These are phyloP conservation scores for Macrophomina pseudophaseolina DNA, from an alignment of 2,329 filamentous ascomycete species.

Conservation along the genomic window DNA sequence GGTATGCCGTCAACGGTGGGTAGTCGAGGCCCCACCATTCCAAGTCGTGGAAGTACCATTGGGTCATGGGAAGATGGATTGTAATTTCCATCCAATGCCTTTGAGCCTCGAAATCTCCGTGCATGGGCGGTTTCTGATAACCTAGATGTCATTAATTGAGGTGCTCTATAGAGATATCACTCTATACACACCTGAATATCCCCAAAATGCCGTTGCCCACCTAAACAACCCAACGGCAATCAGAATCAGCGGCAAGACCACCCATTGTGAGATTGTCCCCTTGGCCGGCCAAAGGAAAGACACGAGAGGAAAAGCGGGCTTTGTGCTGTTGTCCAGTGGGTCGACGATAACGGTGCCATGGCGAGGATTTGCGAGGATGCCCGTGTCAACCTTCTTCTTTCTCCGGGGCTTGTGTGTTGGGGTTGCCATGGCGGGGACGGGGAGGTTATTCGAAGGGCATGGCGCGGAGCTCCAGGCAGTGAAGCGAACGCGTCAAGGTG, in stretches of 20 bases:
- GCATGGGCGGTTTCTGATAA: slow-evolving; percentile 82
- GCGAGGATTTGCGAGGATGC: slow-evolving; percentile 44
- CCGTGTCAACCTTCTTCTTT: slow-evolving; percentile 49
- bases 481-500: slow-evolving; percentile 14
- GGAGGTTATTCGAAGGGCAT: slow-evolving; percentile 32
- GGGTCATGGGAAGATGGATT: slow-evolving; percentile 81
- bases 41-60: slow-evolving; percentile 98
- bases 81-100: slow-evolving; percentile 99
- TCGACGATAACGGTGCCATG: slow-evolving; percentile 48
- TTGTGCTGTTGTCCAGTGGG: slow-evolving; percentile 50
- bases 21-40: slow-evolving; percentile 99
- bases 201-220: slow-evolving; percentile 92
- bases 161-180: neutral
- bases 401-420: slow-evolving; percentile 49
- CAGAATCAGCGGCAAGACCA: slow-evolving; percentile 82
- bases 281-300: slow-evolving; percentile 95
- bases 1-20: slow-evolving; percentile 95
- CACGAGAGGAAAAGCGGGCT: slow-evolving; percentile 84
- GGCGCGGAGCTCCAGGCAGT: slow-evolving; percentile 22
- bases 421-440: slow-evolving; percentile 36
- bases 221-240: slow-evolving; percentile 91
- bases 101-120: slow-evolving; percentile 97
- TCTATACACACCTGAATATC: slow-evolving; percentile 76
- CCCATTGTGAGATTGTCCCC: slow-evolving; percentile 86
- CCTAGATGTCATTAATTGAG: slow-evolving; percentile 54